These are phyloP conservation scores for Gnaphalium uliginosum DNA, from an alignment of 129 eudicot genomes.

Conservation along the genomic window DNA sequence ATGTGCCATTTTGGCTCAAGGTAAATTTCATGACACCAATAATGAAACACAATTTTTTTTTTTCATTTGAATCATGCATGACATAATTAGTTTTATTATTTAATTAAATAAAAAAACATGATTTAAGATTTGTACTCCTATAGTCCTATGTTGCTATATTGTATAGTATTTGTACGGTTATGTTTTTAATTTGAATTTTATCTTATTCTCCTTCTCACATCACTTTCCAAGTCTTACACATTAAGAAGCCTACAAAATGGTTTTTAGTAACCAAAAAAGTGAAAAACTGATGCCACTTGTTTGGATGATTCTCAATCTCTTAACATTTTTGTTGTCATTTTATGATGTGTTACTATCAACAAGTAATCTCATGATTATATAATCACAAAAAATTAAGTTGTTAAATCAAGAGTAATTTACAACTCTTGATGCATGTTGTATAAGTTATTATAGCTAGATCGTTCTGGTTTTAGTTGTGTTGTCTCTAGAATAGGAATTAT, in stretches of 20 bases:
- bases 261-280: constrained; percentile 45
- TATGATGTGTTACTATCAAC: constrained; percentile 65
- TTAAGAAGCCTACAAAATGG: constrained; percentile 66
- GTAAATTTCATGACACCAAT: constrained; percentile 39
- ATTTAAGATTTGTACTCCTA: constrained; percentile 6
- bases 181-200: constrained; percentile 10
- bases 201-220: constrained; percentile 50
- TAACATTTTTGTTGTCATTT: constrained; percentile 41
- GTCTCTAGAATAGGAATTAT: constrained; percentile 22
- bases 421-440: constrained; percentile 22
- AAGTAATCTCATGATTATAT: constrained; percentile 34
- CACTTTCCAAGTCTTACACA: constrained; percentile 72
- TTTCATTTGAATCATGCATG: constrained; percentile 2
- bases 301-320: constrained; percentile 52
- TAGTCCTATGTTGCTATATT: not conserved
- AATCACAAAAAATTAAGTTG: constrained; percentile 17
- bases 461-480: constrained; percentile 14
- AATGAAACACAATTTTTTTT: not conserved
- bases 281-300: constrained; percentile 72
- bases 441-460: not conserved
- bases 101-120: constrained; percentile 10
- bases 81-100: constrained; percentile 5
- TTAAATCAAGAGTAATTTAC: constrained; percentile 22
- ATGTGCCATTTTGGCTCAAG: constrained; percentile 93
- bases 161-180: not conserved